Base-by-base conservation (phyloP, 2,329 filamentous ascomycete genomes). In the Trichoderma arundinaceum region DNA sequence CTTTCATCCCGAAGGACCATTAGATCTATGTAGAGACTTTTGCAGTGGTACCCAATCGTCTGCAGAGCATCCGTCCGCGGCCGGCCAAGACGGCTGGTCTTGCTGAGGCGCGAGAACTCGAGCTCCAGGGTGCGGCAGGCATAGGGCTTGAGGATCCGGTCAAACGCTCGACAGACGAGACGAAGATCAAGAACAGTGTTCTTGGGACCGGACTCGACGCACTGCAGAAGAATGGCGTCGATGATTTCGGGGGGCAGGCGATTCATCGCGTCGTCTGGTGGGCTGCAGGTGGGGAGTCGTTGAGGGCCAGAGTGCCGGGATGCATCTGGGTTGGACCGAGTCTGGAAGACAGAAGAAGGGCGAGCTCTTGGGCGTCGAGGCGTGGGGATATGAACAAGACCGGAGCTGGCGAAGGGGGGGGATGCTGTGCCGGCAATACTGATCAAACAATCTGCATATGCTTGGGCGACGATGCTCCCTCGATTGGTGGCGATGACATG, bases 1-100 rank as follows among this genome's bases (percentile, higher is more conserved):
- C 83, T 71, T 61, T 84, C 81, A 70, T 85, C 83, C 69, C 83
- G 79, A 43, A 85, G 72, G 15, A 84, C 77, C 81, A 83, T 84
- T 72, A 85, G 73, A 70, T 86, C 83, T 54, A 85, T 76, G 66
- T 81, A 83, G 4, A 86, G 70, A 35, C 81, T 79, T 69, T 80
- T 80, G 76, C 81, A 83, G n/a, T 82, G 74, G 35, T 78, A 76
- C 2, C 81, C 82, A 57, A 83, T 77, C 2, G 78, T 79, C 68
- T 78, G 76, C n/a, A 85, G 71, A 7, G 78, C 78, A 70, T 78
- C 75, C n/a, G 77, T 66, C 58, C 77, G 73, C 1, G 77, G 79
- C 4, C 72, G 78, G 17, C 68, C 69, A 15, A 71, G 69, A 38
- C 69, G 73, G 69, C 73, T 77, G 57, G 74, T 72, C 67, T 71